Evolutionary conservation across 2,329 filamentous ascomycete genomes (phyloP).

Genomic region (Thielaviopsis punctulata): DNA sequence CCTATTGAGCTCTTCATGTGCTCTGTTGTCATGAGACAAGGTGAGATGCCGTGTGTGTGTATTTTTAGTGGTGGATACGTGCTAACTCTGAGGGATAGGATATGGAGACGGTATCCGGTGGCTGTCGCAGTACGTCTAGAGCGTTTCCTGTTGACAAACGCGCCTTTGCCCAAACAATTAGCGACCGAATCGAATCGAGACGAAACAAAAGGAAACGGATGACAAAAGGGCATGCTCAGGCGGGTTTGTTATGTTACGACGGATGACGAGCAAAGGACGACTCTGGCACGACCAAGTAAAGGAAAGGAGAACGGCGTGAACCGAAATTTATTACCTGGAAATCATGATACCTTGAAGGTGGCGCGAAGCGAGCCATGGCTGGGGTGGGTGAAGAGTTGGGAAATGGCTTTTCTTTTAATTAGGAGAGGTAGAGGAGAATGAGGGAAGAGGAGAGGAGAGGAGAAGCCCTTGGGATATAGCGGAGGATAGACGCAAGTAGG

Average conservation of each 20-base stretch:
- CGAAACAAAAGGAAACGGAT: not conserved
- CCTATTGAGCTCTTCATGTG: slow-evolving; percentile 99
- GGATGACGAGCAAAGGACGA: not conserved
- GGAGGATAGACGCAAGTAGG: not conserved
- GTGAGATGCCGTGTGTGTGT: slow-evolving; percentile 24
- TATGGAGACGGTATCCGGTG: slow-evolving; percentile 85
- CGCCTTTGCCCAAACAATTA: not conserved
- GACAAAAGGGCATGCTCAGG: not conserved
- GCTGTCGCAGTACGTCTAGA: slow-evolving; percentile 81
- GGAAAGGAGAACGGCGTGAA: not conserved
- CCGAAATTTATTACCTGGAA: not conserved
- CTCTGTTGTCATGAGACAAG: slow-evolving; percentile 95
- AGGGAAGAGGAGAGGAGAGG: not conserved
- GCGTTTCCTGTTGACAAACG: not conserved
- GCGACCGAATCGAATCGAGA: not conserved
- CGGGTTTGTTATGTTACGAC: not conserved
- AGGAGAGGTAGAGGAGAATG: not conserved
- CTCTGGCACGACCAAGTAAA: not conserved
- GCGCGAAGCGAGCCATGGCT: not conserved
- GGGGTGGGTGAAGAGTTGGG: not conserved
- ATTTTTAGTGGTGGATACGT: not conserved
- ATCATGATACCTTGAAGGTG: slow-evolving; percentile 7
- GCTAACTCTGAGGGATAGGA: slow-evolving; percentile 26
- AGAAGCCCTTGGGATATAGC: not conserved
- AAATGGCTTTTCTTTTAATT: not conserved